Evolutionary conservation across 257 asterid genomes (phyloP), one percentile per base, ranked within the genome.

Genomic region (Penstemon barbatus): DNA sequence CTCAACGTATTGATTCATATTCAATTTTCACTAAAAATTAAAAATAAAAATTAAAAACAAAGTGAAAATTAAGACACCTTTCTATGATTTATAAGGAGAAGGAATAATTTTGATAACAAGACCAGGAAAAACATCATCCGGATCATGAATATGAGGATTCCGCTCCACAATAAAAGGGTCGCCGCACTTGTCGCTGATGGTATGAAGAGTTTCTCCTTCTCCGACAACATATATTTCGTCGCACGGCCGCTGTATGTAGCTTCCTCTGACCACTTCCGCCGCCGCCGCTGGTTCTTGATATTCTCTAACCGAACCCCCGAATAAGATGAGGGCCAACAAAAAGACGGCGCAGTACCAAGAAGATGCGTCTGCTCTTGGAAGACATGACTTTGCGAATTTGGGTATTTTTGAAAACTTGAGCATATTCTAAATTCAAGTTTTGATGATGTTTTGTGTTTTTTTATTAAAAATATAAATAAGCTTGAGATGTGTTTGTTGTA

Each of bases 201-300:
- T 78, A 43, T 78, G 75, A 10, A 78, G 79, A 0, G 75, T 78
- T 42, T 78, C 83, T 25, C 83, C 80, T 36, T 78, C 83, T 74
- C 66, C 57, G 1, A 74, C 83, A 2, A 33, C 25, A 19, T 78
- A 78, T 37, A 78, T 61, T 13, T 78, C 83, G n/a, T 70, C 63
- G 54, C 83, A 78, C 6, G 82, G 74, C 13, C 62, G 68, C 48
- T 2, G 59, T 38, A 37, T 50, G n/a, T n/a, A 71, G 19, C 45
- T 76, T 18, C 76, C 74, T 56, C 61, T 57, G 19, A 71, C 11
- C 40, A 19, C 54, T 4, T 18, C 61, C 4, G 40, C 62, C 12
- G 66, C 15, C 7, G 51, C 67, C 7, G 45, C 57, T 7, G 57
- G 82, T 6, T 61, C 55, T 37, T 36, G 10, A 38, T 41, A 55